Percentiles rank a stretch among this genome's conserved stretches.
phyloP scores from a whole-genome alignment of 345 rosid species.

The Iberis pinnata region DNA sequence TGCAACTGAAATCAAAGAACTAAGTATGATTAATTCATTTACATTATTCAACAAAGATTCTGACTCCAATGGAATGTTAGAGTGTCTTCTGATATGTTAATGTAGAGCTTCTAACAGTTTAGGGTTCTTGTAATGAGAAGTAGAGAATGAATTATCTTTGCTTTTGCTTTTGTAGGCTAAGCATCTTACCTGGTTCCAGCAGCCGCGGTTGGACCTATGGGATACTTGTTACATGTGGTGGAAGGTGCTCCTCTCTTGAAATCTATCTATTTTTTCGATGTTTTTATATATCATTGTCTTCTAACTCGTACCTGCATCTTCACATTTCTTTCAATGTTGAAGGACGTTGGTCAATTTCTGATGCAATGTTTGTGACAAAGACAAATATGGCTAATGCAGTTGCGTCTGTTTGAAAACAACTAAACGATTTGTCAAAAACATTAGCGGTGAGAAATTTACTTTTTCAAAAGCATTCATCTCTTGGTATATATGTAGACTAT shows the following conservation, averaged over 20 bases:
- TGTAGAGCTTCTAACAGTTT: too few relatives aligned
- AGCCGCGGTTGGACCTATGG: conserved; percentile 90
- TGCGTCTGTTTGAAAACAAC: conserved; percentile 61
- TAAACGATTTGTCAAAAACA: conserved; percentile 68
- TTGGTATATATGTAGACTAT: background rate
- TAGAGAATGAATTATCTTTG: conserved; percentile 7
- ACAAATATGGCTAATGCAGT: conserved; percentile 84
- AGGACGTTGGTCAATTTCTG: conserved; percentile 91
- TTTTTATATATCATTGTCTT: conserved; percentile 12
- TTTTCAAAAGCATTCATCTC: background rate
- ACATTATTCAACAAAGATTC: conserved; percentile 68
- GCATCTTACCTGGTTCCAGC: conserved; percentile 85
- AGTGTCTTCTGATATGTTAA: background rate
- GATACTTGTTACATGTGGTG: conserved; percentile 95
- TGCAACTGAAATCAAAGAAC: conserved; percentile 88
- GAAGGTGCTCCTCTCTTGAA: conserved; percentile 45
- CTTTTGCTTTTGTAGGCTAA: conserved; percentile 40
- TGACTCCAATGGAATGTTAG: conserved; percentile 39
- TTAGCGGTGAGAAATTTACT: conserved; percentile 46
- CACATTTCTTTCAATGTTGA: conserved; percentile 25
- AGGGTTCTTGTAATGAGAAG: too few relatives aligned
- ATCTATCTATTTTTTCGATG: background rate
- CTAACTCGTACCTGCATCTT: background rate
- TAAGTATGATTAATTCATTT: conserved; percentile 53
- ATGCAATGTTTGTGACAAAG: conserved; percentile 87